Base-by-base conservation (phyloP, 805 yeast genomes). In the Ogataea pignaliae region DNA sequence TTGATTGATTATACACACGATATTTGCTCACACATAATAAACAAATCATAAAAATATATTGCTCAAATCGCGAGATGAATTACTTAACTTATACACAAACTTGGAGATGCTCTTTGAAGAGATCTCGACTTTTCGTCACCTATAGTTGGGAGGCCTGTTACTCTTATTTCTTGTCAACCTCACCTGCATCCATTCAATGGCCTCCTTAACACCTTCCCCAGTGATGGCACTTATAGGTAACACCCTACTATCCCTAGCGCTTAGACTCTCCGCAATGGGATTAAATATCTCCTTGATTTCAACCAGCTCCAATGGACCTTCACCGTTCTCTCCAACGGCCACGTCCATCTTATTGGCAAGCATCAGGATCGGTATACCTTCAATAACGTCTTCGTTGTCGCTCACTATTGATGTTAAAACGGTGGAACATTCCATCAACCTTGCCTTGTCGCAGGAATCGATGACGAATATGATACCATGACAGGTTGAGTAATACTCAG, bases 391-490 rank as follows among this genome's bases (percentile, higher is more conserved):
- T 59, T 75, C 75, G 40, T 73, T 70, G 11, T 36, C 43, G 6
- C 32, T 36, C 60, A 88, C 81, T 15, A 79, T 69, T n/a, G 66
- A 69, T 37, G 71, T 64, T 42, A 89, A 69, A 2, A 83, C 81
- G 18, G 78, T 78, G 52, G 79, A 75, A 65, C 96, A 89, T 64
- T 90, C 97, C 50, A 85, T 82, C 41, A 91, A 76, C 45, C 97
- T 72, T 30, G 77, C 83, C 26, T 83, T 75, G 62, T 90, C 98
- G 1, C 95, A 83, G 9, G 96, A 86, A 61, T 91, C 99, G 11
- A 93, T 91, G 15, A 91, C 84, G 63, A 91, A 91, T 36, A 93
- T 82, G 32, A 91, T 87, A 0, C 93, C 98, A 64, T 91, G 97
- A 43, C 96, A 86, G 46, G 81, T 84, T 15, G 74, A 71, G 65